A percentile compares a stretch with the other conserved stretches of the same genome.
Evolutionary conservation across 371 early-diverging fungal species (phyloP).

Genomic region (Rhizopus microsporus): DNA sequence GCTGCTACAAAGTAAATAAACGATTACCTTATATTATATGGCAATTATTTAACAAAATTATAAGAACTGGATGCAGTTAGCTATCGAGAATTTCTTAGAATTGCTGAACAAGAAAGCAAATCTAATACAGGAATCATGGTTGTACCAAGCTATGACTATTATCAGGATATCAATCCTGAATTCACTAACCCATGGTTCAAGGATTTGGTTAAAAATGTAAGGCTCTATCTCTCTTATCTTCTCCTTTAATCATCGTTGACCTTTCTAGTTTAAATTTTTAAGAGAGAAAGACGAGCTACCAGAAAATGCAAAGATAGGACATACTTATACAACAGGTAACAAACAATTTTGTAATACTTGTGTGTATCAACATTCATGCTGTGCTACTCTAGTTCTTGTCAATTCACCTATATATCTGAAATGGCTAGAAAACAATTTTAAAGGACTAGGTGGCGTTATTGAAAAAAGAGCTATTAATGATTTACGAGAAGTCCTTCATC

Average conservation of each 20-base stretch:
- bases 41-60: background rate
- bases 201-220: constrained; percentile 52
- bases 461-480: constrained; percentile 42
- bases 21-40: background rate
- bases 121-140: constrained; percentile 48
- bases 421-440: constrained; percentile 62
- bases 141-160: constrained; percentile 45
- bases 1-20: constrained; percentile 43
- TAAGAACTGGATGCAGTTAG: constrained; percentile 51
- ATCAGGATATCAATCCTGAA: constrained; percentile 43
- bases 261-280: constrained; percentile 22
- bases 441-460: constrained; percentile 53
- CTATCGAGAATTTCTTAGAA: constrained; percentile 42
- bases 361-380: background rate
- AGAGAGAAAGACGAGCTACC: constrained; percentile 39
- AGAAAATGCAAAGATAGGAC: constrained; percentile 48
- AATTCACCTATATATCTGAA: constrained; percentile 64
- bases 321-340: constrained; percentile 55
- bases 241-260: background rate
- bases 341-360: background rate
- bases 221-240: background rate
- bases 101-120: constrained; percentile 36
- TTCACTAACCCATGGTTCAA: constrained; percentile 57
- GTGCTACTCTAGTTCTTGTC: constrained; percentile 39
- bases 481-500: constrained; percentile 44